Conservation (phyloP, 495 filamentous ascomycete species). For the Aspergillus nanangensis region DNA sequence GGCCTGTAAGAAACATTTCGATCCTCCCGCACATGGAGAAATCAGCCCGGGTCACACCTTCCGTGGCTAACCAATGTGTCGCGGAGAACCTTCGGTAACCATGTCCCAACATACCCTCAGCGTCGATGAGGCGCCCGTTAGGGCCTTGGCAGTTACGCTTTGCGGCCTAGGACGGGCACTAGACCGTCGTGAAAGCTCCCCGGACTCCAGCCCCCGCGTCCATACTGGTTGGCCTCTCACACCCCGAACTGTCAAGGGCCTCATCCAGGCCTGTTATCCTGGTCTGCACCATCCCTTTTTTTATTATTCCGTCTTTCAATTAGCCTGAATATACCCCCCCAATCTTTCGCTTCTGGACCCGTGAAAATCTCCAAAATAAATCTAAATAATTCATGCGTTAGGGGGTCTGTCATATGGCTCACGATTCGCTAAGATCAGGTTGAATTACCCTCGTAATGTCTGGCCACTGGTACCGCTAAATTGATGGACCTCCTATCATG, state of each 20-base stretch:
- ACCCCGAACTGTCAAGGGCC: conserved; percentile 1
- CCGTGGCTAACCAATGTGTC: too few species aligned
- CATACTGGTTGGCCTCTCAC: neutral
- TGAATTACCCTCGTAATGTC: too few species aligned
- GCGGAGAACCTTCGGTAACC: neutral
- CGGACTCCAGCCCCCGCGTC: conserved; percentile 6
- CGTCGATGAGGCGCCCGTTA: conserved; percentile 6
- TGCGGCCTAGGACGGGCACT: conserved; percentile 1
- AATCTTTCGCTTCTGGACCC: neutral
- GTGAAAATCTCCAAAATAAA: too few species aligned
- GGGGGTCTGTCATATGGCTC: too few species aligned
- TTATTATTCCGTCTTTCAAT: neutral
- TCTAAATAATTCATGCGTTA: too few species aligned
- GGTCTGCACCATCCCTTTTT: neutral
- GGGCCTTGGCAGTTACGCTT: conserved; percentile 10
- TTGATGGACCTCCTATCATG: too few species aligned
- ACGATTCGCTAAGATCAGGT: too few species aligned
- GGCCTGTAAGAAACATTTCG: too few species aligned
- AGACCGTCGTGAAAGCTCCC: conserved; percentile 7
- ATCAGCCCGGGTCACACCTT: too few species aligned
- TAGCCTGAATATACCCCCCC: conserved; percentile 6
- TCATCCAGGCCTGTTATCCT: neutral
- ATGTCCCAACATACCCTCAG: conserved; percentile 1
- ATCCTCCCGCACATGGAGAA: too few species aligned
- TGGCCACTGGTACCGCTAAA: too few species aligned